Base-by-base conservation (phyloP, 1,139 yeast species). In the Meyerozyma guilliermondii region DNA sequence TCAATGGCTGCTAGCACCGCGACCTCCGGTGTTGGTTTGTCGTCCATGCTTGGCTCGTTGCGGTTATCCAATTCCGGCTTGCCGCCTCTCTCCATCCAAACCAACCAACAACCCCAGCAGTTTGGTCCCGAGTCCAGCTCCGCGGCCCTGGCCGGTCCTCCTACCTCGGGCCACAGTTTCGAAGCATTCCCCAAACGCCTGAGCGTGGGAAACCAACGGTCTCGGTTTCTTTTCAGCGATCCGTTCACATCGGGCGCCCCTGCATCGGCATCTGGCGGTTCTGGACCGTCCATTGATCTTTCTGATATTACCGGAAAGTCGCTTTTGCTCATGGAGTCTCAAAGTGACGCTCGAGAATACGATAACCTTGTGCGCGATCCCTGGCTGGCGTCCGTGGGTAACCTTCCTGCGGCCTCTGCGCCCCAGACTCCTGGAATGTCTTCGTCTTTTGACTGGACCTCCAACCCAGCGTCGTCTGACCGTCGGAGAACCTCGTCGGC, bases 171-270 rank as follows among this genome's bases (percentile, higher is more conserved):
- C 27, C 34, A 28, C 38, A 28, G 43, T 2, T 45, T 44, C 36
- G 62, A 51, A 44, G 58, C 59, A 30, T 63, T 63, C 47, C 68
- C 60, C 43, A 76, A 77, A 55, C 68, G 84, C 54, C 80, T 80
- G 47, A 71, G 80, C 22, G 60, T 78, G 41, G 78, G 78, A 29
- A 68, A 71, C 43, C 83, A 77, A 54, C 69, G 87, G 50, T 80
- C 87, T n/a, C 69, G 88, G 50, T 83, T 83, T 54, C 69, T 83
- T 11, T 83, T 83, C 55, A 76, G 82, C 50, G 88, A 82, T 57
- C 86, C 87, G 10, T 81, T 82, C 54, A 58, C 67, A 3, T 30
- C 54, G 39, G 39, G 52, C 39, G 46, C 52, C 18, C 46, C 62
- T 37, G 42, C 53, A 27, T 28, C 50, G 36, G 24, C 52, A 27